Base-by-base conservation (phyloP, 1,284 basidiomycete species). In the Ganoderma multipileum region DNA sequence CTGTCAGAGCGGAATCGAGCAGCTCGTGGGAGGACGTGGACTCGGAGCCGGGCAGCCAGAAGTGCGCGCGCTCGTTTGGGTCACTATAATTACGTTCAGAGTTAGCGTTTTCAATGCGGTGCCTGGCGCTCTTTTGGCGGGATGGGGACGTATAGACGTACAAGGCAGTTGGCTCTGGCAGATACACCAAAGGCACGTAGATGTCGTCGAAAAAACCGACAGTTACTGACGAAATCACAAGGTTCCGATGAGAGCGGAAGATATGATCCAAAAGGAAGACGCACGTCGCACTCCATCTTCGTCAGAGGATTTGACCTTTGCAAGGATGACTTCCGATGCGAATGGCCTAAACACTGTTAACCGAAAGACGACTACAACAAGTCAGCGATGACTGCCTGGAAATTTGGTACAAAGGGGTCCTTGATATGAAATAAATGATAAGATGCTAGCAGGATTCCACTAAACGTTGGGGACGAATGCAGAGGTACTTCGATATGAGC, bases 161-260 rank as follows among this genome's bases (percentile, higher is more conserved):
- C 92, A 95, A 96, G 3, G 92, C 88, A 39, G 87, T 89, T 2
- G 93, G 93, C 74, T 90, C 87, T 4, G 94, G 95, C 50, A 89
- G 90, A 82, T 86, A 97, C 66, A 82, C 87, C 41, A 81, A 82
- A 55, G 85, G 93, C 60, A 99, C 88, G 78, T 95, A 94, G 47
- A 99, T 92, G 76, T 98, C 96, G 78, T 97, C 95, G 77, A 99
- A 99, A 83, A 99, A 99, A 18, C 92, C 93, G 44, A 98, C 81
- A 9, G 93, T 91, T 41, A 98, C 95, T 97, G 75, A 20, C 60
- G 3, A 63, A 44, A 66, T 62, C 50, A 63, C n/a, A 62, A 62
- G 41, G 52, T 23, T 66, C 36, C 61, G 66, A 8, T 54, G 66
- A 62, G 65, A 65, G 6, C 16, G 7, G 4, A 38, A 54, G 41